Evolutionary conservation across 2,329 filamentous ascomycete species (phyloP).

Genomic region (Scedosporium dehoogii): DNA sequence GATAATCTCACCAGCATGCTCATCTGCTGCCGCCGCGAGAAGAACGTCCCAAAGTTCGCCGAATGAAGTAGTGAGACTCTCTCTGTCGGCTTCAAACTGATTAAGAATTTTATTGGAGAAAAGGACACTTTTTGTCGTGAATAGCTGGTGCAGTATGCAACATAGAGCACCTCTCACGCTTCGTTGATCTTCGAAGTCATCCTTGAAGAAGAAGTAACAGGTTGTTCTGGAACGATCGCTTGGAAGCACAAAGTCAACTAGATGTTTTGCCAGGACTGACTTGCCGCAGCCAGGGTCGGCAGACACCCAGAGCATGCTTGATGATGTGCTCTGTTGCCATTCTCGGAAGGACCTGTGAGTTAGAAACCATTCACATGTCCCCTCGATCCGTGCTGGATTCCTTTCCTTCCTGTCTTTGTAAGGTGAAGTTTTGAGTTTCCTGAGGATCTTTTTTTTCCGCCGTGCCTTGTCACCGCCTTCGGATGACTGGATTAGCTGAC

Average conservation of each 20-base stretch:
- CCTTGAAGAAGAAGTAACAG: constrained; percentile 36
- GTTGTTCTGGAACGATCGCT: constrained; percentile 11
- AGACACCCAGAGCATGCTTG: constrained; percentile 22
- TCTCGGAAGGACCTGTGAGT: constrained; percentile 10
- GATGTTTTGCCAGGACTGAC: constrained; percentile 27
- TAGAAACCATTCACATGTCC: constrained; percentile 14
- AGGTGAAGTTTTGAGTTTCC: neutral
- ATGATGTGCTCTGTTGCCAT: constrained; percentile 12
- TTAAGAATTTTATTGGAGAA: constrained; percentile 13
- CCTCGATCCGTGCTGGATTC: constrained; percentile 20
- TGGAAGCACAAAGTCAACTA: constrained; percentile 21
- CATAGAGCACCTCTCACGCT: constrained; percentile 19
- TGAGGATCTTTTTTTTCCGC: neutral
- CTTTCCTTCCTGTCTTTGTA: constrained; percentile 16
- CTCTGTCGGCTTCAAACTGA: constrained; percentile 10
- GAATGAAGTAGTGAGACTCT: constrained; percentile 14
- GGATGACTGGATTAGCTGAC: no score
- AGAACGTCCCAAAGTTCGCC: constrained; percentile 21
- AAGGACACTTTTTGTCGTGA: constrained; percentile 15
- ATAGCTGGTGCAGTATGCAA: constrained; percentile 27
- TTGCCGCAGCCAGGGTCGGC: constrained; percentile 34
- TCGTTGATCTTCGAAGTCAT: constrained; percentile 26
- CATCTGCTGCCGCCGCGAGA: constrained; percentile 8
- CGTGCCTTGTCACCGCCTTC: no score
- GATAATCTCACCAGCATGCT: constrained; percentile 16